Percentiles rank a stretch among this genome's conserved stretches.
These are phyloP conservation scores for Neodidymelliopsis sp. DNA, from an alignment of 2,329 filamentous ascomycete genomes.

Conservation along the genomic window DNA sequence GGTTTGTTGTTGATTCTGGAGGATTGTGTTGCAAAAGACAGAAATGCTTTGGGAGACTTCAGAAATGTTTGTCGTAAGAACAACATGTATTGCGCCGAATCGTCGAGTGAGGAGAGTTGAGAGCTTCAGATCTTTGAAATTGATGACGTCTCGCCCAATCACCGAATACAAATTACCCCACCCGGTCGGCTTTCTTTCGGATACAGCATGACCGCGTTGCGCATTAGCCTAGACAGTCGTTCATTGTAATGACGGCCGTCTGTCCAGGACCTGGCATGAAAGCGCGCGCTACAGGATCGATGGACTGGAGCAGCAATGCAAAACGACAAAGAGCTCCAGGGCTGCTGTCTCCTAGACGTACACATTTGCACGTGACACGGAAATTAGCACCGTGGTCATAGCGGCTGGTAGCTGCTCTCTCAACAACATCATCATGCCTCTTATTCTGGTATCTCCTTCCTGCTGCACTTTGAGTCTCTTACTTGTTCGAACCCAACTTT, in stretches of 20 bases:
- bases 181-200: conserved; percentile 26
- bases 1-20: conserved; percentile 17
- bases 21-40: conserved; percentile 14
- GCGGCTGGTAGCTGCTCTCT: conserved; percentile 12
- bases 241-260: conserved; percentile 7
- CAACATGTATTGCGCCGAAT: conserved; percentile 33
- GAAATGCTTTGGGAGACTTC: conserved; percentile 12
- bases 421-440: conserved; percentile 3
- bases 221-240: conserved; percentile 14
- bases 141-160: conserved; percentile 26
- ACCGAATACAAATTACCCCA: conserved; percentile 26
- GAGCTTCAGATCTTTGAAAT: conserved; percentile 45
- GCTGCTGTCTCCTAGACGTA: too few relatives aligned
- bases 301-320: too few relatives aligned
- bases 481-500: background rate
- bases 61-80: conserved; percentile 25
- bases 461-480: background rate
- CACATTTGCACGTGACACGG: conserved; percentile 10
- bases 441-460: background rate
- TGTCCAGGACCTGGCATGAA: too few relatives aligned
- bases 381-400: conserved; percentile 10
- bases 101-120: conserved; percentile 13
- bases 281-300: too few relatives aligned
- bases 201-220: conserved; percentile 17
- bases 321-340: too few relatives aligned